Conservation (phyloP, 495 filamentous ascomycete genomes). For the Neurospora tetraspora region DNA sequence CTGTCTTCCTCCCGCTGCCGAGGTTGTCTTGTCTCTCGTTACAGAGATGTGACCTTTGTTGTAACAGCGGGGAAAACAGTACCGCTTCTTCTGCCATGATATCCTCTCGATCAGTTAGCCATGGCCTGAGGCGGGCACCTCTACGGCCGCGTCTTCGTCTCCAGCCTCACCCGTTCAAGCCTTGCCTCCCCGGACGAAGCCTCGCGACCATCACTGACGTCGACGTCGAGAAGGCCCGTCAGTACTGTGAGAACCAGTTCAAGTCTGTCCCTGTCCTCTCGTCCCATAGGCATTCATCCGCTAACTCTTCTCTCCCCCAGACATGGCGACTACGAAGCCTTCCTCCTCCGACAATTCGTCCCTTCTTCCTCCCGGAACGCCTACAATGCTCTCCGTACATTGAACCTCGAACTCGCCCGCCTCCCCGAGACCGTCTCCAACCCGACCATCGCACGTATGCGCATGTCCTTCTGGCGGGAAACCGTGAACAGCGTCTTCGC, state of each 20-base stretch:
- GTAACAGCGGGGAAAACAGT: not conserved
- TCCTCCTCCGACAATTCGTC: slow-evolving; percentile 75
- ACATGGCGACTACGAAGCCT: slow-evolving; percentile 68
- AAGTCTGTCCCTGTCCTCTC: slow-evolving; percentile 18
- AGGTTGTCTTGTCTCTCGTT: not conserved
- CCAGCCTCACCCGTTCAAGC: not conserved
- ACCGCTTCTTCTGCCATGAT: slow-evolving; percentile 8
- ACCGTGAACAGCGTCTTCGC: slow-evolving; percentile 62
- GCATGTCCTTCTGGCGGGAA: slow-evolving; percentile 92
- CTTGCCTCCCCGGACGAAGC: not conserved
- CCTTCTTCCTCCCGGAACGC: slow-evolving; percentile 60
- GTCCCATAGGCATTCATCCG: not conserved
- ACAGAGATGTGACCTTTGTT: not conserved
- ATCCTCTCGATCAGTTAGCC: slow-evolving; percentile 2
- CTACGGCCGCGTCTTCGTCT: slow-evolving; percentile 2
- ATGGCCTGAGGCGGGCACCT: slow-evolving; percentile 12
- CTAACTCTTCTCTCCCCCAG: slow-evolving; percentile 6
- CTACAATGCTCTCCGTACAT: slow-evolving; percentile 82
- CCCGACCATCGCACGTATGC: slow-evolving; percentile 69
- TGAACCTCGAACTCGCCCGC: slow-evolving; percentile 83
- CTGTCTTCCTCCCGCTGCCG: not conserved
- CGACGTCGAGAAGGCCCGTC: slow-evolving; percentile 35
- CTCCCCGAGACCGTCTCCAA: slow-evolving; percentile 82
- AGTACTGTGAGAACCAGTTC: slow-evolving; percentile 40
- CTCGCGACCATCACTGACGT: slow-evolving; percentile 20